These are phyloP conservation scores for Alternaria gansuensis DNA, from an alignment of 2,329 filamentous ascomycete genomes.

Conservation along the genomic window DNA sequence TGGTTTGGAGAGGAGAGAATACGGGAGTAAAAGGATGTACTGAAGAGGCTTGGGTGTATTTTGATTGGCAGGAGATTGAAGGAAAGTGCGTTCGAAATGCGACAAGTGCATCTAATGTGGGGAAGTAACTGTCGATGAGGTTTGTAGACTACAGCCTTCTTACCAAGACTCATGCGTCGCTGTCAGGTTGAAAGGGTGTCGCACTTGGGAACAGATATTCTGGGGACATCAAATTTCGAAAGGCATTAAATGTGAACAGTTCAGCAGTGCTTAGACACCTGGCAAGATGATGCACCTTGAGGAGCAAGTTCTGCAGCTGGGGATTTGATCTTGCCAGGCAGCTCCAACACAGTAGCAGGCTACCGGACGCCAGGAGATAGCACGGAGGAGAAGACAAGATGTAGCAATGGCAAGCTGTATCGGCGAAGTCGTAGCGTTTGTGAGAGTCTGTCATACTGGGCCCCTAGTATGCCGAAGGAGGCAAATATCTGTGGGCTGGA, in stretches of 20 bases:
- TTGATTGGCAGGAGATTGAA: background rate
- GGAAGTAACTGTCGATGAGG: background rate
- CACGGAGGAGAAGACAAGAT: background rate
- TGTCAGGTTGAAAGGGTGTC: background rate
- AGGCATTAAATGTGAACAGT: background rate
- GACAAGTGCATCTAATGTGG: background rate
- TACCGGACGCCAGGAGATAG: background rate
- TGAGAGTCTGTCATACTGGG: background rate
- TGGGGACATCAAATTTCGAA: background rate
- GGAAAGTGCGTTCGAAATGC: background rate
- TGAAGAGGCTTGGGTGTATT: background rate
- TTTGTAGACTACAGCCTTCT: background rate
- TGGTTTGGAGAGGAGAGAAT: background rate
- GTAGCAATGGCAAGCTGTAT: background rate
- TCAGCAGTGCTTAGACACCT: background rate
- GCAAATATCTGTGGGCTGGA: background rate
- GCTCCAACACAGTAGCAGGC: background rate
- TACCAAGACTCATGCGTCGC: background rate
- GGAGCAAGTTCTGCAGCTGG: background rate
- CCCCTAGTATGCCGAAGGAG: no score
- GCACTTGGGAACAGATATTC: background rate
- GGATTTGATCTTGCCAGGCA: no score
- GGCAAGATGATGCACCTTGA: background rate
- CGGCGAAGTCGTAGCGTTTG: background rate
- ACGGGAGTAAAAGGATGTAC: background rate